Base-by-base conservation (phyloP, 495 filamentous ascomycete genomes). In the Xylaria intraflava region DNA sequence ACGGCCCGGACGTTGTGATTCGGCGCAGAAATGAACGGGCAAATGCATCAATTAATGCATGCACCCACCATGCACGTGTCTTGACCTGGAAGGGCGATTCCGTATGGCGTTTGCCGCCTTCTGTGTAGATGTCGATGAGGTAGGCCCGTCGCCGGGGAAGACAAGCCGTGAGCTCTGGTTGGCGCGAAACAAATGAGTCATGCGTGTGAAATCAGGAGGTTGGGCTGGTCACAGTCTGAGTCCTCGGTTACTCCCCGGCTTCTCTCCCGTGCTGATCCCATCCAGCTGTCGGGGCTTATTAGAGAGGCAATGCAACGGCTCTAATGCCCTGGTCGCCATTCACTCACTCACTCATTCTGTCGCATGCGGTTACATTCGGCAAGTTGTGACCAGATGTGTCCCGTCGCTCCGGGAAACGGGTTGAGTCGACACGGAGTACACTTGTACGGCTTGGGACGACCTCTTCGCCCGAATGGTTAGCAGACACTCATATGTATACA, bases 131-230 rank as follows among this genome's bases (percentile, higher is more conserved):
- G 24, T 33, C 46, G 23, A 54, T 48, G 35, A 10, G 49, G n/a
- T 41, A 27, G 42, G 29, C 33, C 31, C 30, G 31, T 16, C 46
- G 30, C 46, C 40, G 30, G 40, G 42, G 30, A 38, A 52, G 30
- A 14, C 5, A n/a, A 46, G 50, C 51, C 49, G 49, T 49, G 44
- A 53, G 35, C 41, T 19, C 29, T 40, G 29, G 38, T 12, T 49
- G 53, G 54, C 46, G 50, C 49, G 55, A 51, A 56, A 43, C 24
- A 60, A 47, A 17, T 66, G 64, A 66, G 64, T 66, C 64, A 66
- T 55, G 20, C 44, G 40, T 26, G 27, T 59, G 27, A 62, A 64
- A 56, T 62, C 14, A 57, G 51, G 64, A 56, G 64, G 58, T 31
- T 60, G 56, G 61, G 33, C 19, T 49, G 46, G 49, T 53, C 40